Evolutionary conservation across 495 filamentous ascomycete species (phyloP), one percentile per base, ranked within the genome.

Genomic region (Aspergillus homomorphus): DNA sequence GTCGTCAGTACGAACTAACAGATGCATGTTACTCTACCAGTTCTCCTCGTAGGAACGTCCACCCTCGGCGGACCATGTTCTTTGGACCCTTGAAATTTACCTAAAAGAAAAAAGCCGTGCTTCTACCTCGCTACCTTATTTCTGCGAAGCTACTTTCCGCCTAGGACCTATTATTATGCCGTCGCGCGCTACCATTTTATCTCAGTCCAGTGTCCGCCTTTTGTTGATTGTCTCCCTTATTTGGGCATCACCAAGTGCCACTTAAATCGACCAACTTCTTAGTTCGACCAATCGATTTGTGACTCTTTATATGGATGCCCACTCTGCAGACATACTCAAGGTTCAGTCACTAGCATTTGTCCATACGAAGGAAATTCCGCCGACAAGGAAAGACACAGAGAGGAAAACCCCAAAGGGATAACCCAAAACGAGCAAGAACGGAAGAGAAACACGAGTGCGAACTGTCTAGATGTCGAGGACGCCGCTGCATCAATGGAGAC

Each of bases 401-500:
- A 12, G 15, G 6, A 38, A n/a, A 38, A 2, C 33, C 23, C 23
- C 24, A 28, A 23, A 23, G 45, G 14, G 48, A 50, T 53, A 30
- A 55, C 30, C 30, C 28, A 28, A 20, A 50, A 28, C 20, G 23
- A 54, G 28, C 57, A 57, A 45, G 19, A 48, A 24, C 14, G 48
- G 5, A 15, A 53, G 20, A n/a, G n/a, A 55, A 53, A 18, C 19
- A 26, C 18, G n/a, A 22, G 4, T 43, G 21, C 53, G 16, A 50
- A 12, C 33, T 58, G 45, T 53, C 56, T 63, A 66, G 64, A 69
- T 69, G 66, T 69, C 66, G 41, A 59, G 56, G 55, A 54, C 54
- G 16, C 62, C 66, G 19, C 52, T 61, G 18, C 60, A 59, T 43
- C 59, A 61, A 58, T 63, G 64, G 57, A 60, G 45, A 43, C 56